Evolutionary conservation across 441 rosid species (phyloP), one percentile per base, ranked within the genome.

Genomic region (Croton laevigatus): DNA sequence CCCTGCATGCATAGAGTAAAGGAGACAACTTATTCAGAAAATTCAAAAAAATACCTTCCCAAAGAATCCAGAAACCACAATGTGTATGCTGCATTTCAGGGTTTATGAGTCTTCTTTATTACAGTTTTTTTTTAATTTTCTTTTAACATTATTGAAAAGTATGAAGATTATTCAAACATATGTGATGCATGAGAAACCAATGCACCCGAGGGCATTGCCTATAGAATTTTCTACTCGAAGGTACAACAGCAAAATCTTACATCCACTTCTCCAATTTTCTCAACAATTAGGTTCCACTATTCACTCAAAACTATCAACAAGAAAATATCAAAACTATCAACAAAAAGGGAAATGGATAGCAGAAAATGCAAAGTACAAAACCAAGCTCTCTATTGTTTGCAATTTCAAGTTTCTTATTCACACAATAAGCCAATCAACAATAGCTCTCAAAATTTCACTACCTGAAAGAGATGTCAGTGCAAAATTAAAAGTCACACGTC

Each of bases 251-350:
- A 63, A 95, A 81, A 84, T 89, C 99, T 85, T 88, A 91, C 55
- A 88, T 90, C 70, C 90, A 75, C 80, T 95, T 97, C 79, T 93
- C 99, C n/a, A n/a, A n/a, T n/a, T n/a, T n/a, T n/a, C n/a, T n/a
- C n/a, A n/a, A 60, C 95, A 87, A 27, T 91, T 80, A 51, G 99
- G 84, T 76, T 87, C 87, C 11, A 78, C 82, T 76, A 85, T 76
- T 69, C 99, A 98, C 64, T 93, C 99, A n/a, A n/a, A n/a, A n/a
- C n/a, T n/a, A n/a, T n/a, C n/a, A n/a, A n/a, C n/a, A n/a, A n/a
- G n/a, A n/a, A n/a, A n/a, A n/a, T n/a, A n/a, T n/a, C n/a, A n/a
- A n/a, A n/a, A n/a, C n/a, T n/a, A n/a, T n/a, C n/a, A n/a, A n/a
- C n/a, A n/a, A n/a, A n/a, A n/a, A n/a, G n/a, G n/a, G n/a, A n/a